phyloP scores from a whole-genome alignment of 805 yeast species.

The Groenewaldozyma tartarivorans region DNA sequence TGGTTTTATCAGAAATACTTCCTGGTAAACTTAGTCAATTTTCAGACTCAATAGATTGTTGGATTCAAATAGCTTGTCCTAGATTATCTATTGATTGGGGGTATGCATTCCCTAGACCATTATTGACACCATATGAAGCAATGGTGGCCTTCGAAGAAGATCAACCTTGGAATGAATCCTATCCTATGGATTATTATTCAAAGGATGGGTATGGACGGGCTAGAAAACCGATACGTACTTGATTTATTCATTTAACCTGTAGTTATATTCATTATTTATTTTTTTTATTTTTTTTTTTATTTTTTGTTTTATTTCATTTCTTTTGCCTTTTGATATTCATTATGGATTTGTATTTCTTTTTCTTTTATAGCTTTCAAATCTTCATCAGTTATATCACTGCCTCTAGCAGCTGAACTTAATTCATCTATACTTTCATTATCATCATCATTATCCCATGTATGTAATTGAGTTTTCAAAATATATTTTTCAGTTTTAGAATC shows the following conservation, averaged over 20 bases:
- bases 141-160: conserved; percentile 80
- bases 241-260: background rate
- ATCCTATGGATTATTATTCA: conserved; percentile 95
- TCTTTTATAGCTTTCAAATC: conserved; percentile 6
- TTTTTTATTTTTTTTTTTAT: background rate
- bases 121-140: conserved; percentile 92
- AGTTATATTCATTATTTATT: background rate
- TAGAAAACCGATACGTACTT: conserved; percentile 39
- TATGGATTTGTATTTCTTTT: conserved; percentile 13
- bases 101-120: conserved; percentile 86
- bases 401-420: conserved; percentile 9
- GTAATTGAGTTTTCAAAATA: conserved; percentile 48
- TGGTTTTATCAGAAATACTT: conserved; percentile 83
- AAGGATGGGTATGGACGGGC: conserved; percentile 91
- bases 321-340: conserved; percentile 6
- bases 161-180: conserved; percentile 43
- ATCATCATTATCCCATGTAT: conserved; percentile 58
- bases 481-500: conserved; percentile 39
- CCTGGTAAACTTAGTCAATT: conserved; percentile 89
- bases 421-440: conserved; percentile 10
- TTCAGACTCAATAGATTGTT: conserved; percentile 77
- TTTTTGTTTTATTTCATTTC: background rate
- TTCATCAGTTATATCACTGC: conserved; percentile 7
- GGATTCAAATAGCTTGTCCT: conserved; percentile 97
- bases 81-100: conserved; percentile 97